Evolutionary conservation across 2,329 filamentous ascomycete genomes (phyloP), one percentile per base, ranked within the genome.

Genomic region (Paradendryphiella salina): DNA sequence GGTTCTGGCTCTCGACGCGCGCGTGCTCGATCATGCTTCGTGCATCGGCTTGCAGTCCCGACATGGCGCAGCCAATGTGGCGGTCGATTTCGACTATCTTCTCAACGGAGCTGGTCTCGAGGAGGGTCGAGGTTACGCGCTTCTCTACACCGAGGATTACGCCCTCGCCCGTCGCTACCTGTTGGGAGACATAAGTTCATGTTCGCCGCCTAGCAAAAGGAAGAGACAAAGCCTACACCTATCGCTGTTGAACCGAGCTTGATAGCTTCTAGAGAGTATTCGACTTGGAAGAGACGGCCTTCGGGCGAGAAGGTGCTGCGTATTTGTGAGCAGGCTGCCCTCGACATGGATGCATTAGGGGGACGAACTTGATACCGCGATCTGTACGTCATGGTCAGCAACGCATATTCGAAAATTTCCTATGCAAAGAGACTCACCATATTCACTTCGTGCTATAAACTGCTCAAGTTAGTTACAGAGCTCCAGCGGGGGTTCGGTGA

Each of bases 401-500:
- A 9, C 10, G 10, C 11, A 56, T 58, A 8, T 28, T 5, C 8
- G 3, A 6, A 29, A 38, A 26, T 3, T 6, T 2, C n/a, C 20
- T 11, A 4, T 17, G 5, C 13, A 3, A 10, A 34, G 1, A 71
- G 6, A 50, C 87, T 81, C 83, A 94, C 93, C 94, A 82, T 99
- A 99, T 93, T 99, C 94, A 75, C 93, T 97, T 81, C 94, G 90
- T 84, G 94, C 92, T 85, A 99, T 97, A 85, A 99, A 99, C 94
- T 71, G 62, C 46, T 44, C 44, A 43, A 31, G 49, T 71, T 59
- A 72, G 70, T 26, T 59, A 64, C 46, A 54, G 60, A 69, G 67
- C 67, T 69, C 60, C 48, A 52, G 63, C 49, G 62, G 64, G 35
- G 59, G 61, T 46, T 59, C 45, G 48, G 35, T 46, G 35, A 40